These are phyloP conservation scores for Termitomyces sp. DNA, from an alignment of 768 basidiomycete species.

Conservation along the genomic window DNA sequence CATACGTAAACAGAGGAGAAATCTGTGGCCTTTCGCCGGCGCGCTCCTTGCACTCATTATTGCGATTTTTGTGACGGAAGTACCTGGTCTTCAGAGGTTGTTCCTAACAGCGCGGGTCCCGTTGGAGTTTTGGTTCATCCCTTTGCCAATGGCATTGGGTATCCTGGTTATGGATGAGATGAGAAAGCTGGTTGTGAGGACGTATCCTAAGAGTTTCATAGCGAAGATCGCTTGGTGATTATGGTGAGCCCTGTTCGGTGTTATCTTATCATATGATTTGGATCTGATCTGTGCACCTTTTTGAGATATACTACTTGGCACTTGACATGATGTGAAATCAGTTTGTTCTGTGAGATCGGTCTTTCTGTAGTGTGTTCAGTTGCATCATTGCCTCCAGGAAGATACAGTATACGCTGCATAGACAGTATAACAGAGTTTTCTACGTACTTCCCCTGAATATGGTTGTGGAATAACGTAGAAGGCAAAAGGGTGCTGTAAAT, in stretches of 20 bases:
- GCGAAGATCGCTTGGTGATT: slow-evolving; percentile 14
- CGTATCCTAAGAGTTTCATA: slow-evolving; percentile 14
- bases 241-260: neutral
- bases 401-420: too few species aligned
- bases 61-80: slow-evolving; percentile 37
- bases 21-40: slow-evolving; percentile 23
- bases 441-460: too few species aligned
- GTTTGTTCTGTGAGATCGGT: neutral
- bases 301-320: neutral
- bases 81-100: slow-evolving; percentile 34
- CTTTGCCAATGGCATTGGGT: slow-evolving; percentile 35
- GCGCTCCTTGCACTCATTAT: slow-evolving; percentile 25
- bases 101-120: slow-evolving; percentile 39
- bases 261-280: too few species aligned
- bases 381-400: too few species aligned
- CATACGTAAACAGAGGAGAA: slow-evolving; percentile 40
- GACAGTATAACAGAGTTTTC: too few species aligned
- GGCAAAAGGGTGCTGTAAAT: too few species aligned
- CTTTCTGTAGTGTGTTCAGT: too few species aligned
- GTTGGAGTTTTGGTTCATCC: slow-evolving; percentile 42
- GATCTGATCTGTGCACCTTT: too few species aligned
- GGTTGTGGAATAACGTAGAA: too few species aligned
- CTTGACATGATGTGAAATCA: neutral
- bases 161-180: slow-evolving; percentile 37
- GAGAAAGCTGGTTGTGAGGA: slow-evolving; percentile 34